Conservation (phyloP, 2,329 filamentous ascomycete genomes). For the Botrytis porri region DNA sequence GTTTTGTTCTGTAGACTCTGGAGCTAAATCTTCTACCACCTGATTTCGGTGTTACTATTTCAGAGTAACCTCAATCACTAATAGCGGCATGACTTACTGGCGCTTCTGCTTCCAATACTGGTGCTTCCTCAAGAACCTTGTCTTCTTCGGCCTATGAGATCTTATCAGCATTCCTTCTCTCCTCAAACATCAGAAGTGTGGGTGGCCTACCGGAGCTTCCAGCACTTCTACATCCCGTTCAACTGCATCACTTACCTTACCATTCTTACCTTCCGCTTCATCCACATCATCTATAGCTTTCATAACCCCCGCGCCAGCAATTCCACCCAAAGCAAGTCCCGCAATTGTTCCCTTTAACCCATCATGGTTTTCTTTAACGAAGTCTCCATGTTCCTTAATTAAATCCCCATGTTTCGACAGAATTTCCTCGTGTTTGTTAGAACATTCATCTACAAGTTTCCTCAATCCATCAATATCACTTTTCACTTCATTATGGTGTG, state of each 20-base stretch:
- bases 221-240: not conserved
- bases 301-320: constrained; percentile 16
- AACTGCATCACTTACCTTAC: not conserved
- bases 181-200: not conserved
- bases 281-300: not conserved
- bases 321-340: constrained; percentile 27
- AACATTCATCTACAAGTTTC: constrained; percentile 26
- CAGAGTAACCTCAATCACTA: rapidly evolving
- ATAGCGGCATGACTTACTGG: not conserved
- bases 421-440: constrained; percentile 24
- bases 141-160: not conserved
- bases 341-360: constrained; percentile 29
- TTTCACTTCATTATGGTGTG: constrained; percentile 26
- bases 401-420: constrained; percentile 22
- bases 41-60: not conserved
- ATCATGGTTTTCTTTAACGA: constrained; percentile 31
- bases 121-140: not conserved
- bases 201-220: not conserved
- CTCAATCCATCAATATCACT: constrained; percentile 30
- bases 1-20: not conserved
- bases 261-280: not conserved
- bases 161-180: not conserved
- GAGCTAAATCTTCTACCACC: not conserved
- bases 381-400: constrained; percentile 23
- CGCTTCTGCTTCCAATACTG: not conserved